Conservation (phyloP, 202 grass and related monocot genomes). For the Hordeum pubiflorum region DNA sequence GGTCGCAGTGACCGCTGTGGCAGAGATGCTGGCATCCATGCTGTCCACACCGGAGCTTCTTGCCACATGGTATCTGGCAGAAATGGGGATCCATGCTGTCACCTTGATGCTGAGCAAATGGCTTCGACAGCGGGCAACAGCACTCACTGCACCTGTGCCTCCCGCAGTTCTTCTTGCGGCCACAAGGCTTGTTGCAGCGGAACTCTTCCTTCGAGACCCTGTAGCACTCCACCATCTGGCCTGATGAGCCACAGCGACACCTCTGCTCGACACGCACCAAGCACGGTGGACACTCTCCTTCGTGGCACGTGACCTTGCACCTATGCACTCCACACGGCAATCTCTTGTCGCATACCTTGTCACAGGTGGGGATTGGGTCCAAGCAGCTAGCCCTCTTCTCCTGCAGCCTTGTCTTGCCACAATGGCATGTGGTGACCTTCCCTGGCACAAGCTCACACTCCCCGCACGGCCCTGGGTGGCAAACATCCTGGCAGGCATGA, state of each 20-base stretch:
- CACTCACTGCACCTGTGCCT: conserved; percentile 85
- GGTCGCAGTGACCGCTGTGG: conserved; percentile 77
- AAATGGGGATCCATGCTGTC: conserved; percentile 65
- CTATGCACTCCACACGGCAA: conserved; percentile 61
- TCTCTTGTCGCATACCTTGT: conserved; percentile 58
- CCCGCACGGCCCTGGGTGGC: conserved; percentile 76
- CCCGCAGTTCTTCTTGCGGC: conserved; percentile 86
- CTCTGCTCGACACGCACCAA: conserved; percentile 66
- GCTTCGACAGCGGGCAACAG: conserved; percentile 62
- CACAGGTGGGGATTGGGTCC: conserved; percentile 70
- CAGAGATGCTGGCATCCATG: conserved; percentile 78
- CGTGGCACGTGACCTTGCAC: conserved; percentile 73
- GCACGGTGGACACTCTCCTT: conserved; percentile 67
- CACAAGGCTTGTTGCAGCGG: conserved; percentile 76
- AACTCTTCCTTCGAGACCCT: conserved; percentile 51
- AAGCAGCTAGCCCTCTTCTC: conserved; percentile 63
- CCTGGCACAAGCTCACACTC: conserved; percentile 58
- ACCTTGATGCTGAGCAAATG: conserved; percentile 28
- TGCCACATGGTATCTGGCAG: conserved; percentile 78
- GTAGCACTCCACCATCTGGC: conserved; percentile 62
- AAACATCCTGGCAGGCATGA: conserved; percentile 57
- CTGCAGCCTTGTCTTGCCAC: conserved; percentile 59
- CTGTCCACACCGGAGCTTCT: conserved; percentile 88
- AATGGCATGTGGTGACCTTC: conserved; percentile 71
- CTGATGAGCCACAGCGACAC: conserved; percentile 69